These are phyloP conservation scores for Pseudogymnoascus sp. DNA, from an alignment of 2,329 filamentous ascomycete genomes.

Conservation along the genomic window DNA sequence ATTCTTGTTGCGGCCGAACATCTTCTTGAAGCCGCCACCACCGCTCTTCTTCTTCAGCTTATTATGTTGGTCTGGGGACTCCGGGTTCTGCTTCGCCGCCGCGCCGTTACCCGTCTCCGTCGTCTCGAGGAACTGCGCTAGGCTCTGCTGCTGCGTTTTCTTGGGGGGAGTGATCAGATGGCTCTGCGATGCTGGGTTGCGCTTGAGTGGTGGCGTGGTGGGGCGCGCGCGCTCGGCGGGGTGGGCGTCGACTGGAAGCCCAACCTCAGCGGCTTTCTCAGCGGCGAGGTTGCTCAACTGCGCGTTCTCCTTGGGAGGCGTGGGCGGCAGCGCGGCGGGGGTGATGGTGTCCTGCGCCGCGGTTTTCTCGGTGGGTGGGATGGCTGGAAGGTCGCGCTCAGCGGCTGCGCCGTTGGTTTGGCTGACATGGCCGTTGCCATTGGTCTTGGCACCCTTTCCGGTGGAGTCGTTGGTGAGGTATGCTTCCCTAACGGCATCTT, in stretches of 20 bases:
- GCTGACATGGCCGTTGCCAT: constrained; percentile 19
- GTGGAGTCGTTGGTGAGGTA: constrained; percentile 69
- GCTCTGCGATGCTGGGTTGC: neutral
- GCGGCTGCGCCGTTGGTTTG: constrained; percentile 25
- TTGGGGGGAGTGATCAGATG: neutral
- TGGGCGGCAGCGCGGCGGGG: constrained; percentile 18
- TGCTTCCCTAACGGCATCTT: constrained; percentile 73
- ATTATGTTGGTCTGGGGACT: constrained; percentile 30
- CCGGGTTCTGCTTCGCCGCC: neutral
- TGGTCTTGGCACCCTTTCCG: constrained; percentile 38
- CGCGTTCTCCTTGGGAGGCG: constrained; percentile 18
- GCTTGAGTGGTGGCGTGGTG: neutral
- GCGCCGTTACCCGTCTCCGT: neutral
- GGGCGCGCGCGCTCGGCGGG: constrained; percentile 12
- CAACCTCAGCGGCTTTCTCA: constrained; percentile 29
- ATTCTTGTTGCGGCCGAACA: constrained; percentile 57
- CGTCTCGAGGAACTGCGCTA: neutral
- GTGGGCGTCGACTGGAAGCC: constrained; percentile 19
- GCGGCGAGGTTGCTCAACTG: constrained; percentile 18
- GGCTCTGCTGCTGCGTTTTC: neutral
- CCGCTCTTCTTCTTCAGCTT: constrained; percentile 45
- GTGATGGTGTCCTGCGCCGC: constrained; percentile 25
- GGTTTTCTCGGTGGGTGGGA: constrained; percentile 11
- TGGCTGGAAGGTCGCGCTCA: constrained; percentile 23
- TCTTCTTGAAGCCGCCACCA: constrained; percentile 48